Conservation (phyloP, 257 asterid genomes). For the Solanum pennellii region DNA sequence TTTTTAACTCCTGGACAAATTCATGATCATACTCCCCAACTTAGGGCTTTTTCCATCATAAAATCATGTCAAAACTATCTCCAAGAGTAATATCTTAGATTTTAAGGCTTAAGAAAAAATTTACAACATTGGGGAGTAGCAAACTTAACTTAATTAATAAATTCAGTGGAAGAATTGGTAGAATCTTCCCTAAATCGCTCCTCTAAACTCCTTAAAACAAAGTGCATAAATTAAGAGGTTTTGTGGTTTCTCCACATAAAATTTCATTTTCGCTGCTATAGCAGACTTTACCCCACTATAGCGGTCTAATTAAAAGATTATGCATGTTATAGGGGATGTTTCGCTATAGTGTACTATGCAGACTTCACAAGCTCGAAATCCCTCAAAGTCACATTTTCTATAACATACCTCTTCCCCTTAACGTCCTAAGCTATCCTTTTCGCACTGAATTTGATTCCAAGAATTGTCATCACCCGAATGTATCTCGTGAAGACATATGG, state of each 20-base stretch:
- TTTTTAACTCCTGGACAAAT: too few relatives aligned
- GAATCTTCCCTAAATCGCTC: background rate
- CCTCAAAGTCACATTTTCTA: background rate
- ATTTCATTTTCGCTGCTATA: background rate
- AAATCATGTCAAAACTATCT: background rate
- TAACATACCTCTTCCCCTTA: background rate
- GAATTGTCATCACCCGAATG: background rate
- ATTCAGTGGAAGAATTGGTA: too few relatives aligned
- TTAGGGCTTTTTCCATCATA: background rate
- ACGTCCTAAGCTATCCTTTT: background rate
- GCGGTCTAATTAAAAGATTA: background rate
- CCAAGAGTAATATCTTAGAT: background rate
- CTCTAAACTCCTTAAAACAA: background rate
- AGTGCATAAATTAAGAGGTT: background rate
- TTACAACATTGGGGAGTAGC: background rate
- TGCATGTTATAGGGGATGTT: background rate
- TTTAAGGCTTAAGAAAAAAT: background rate
- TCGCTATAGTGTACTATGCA: background rate
- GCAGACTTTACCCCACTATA: background rate
- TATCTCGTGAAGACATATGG: background rate
- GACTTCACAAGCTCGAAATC: background rate
- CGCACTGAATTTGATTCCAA: background rate
- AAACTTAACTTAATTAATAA: background rate
- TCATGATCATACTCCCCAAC: background rate
- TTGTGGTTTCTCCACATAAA: background rate